Base-by-base conservation (phyloP, 306 rosid genomes). In the Acacia melanoxylon region DNA sequence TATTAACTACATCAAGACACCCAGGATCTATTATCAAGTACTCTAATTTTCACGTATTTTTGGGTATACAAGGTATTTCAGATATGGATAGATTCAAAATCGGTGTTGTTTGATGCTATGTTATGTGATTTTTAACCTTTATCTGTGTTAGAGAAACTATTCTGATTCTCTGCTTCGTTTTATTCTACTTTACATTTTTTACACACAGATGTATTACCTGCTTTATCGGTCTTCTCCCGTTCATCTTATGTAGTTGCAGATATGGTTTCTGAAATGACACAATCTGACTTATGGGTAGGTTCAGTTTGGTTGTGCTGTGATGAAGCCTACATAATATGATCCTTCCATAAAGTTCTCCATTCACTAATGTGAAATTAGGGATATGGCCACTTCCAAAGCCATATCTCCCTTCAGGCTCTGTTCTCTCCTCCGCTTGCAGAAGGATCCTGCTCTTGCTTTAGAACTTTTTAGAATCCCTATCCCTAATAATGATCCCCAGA, bases 331-430 rank as follows among this genome's bases (percentile, higher is more conserved):
- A 71, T 15, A 8, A 13, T 72, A 45, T 14, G 31, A 25, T 20
- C 31, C 58, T 22, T 44, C 16, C 31, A n/a, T 40, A 42, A 42
- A n/a, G 19, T 46, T 15, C n/a, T 41, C 35, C 56, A 5, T 71
- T 71, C 12, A 71, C 58, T 22, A 16, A 31, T 27, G 31, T 51
- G 66, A 33, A 51, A 17, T 74, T 16, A 9, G 44, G 27, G 20
- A 59, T 69, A 90, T 94, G 94, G 72, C 79, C 2, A 79, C 85
- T 68, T 59, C 83, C 1, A 91, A 88, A 75, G 63, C 85, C 33
- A 80, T 94, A 75, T 89, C 98, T 8, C 90, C 98, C 3, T 88
- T 90, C 87, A 83, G 98, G 80, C 92, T 94, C 33, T 83, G 87
- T 72, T 89, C 94, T 20, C 93, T 92, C 78, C 91, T 94, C 62